Base-by-base conservation (phyloP, 164 flowering plant genomes). In the Litsea cubeba region DNA sequence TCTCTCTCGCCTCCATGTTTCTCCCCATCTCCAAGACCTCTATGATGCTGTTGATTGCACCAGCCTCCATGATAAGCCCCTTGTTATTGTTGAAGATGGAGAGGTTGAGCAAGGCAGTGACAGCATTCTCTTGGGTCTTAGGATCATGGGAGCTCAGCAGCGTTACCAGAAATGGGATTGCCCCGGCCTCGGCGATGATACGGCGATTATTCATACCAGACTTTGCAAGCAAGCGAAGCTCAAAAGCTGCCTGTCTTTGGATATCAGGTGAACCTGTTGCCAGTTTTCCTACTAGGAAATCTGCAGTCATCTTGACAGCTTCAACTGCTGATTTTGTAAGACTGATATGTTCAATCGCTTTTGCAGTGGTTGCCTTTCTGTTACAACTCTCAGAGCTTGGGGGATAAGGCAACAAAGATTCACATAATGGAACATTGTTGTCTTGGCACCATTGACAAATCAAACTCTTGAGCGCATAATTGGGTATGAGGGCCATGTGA, bases 121-220 rank as follows among this genome's bases (percentile, higher is more conserved):
- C 98, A 0, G 93, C 94, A 81, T 95, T 85, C 80, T 95, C 98
- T 81, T 93, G 97, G 23, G 87, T 83, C 71, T 75, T 28, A 2
- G 50, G 69, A 58, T 95, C 98, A 1, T 86, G 88, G 49, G 86
- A 20, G 2, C 93, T 84, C 72, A 93, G 78, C 15, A 91, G 86
- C 50, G 84, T 86, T 57, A 93, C 90, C 22, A 95, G 87, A 71
- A 83, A 64, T 12, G 96, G 98, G 68, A 95, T 93, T 1, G 92
- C 99, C 72, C 98, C 96, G 3, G 98, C 92, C 76, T 90, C 95
- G 2, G 97, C 98, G n/a, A 93, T 86, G 26, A 90, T 83, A 70
- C 92, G 85, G 75, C 99, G 74, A 76, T 93, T 95, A 68, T 91
- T 97, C 14, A 93, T 91, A 78, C 92, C 88, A 79, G 95, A 76